Evolutionary conservation across 2,329 filamentous ascomycete species (phyloP).

Genomic region (Xylaria sp.): DNA sequence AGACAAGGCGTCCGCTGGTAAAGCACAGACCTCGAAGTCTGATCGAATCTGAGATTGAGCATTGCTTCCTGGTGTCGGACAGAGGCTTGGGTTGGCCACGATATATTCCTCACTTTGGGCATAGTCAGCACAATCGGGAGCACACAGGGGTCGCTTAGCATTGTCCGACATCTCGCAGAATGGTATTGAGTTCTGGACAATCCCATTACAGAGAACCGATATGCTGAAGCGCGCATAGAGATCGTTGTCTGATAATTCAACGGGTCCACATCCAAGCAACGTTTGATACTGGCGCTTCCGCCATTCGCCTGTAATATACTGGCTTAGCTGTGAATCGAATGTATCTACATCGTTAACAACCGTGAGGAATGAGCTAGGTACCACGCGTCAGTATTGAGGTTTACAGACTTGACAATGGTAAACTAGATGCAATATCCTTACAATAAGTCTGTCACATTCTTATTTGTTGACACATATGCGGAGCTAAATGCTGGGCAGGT

Average conservation of each 20-base stretch:
- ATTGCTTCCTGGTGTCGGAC: slow-evolving; percentile 71
- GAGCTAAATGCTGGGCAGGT: slow-evolving; percentile 52
- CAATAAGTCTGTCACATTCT: slow-evolving; percentile 44
- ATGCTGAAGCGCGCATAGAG: slow-evolving; percentile 95
- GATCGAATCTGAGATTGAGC: slow-evolving; percentile 83
- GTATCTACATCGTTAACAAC: slow-evolving; percentile 78
- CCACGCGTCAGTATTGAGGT: slow-evolving; percentile 25
- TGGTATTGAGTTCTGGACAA: slow-evolving; percentile 86
- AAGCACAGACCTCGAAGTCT: slow-evolving; percentile 89
- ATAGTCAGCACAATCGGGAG: slow-evolving; percentile 86
- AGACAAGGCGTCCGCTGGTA: slow-evolving; percentile 82
- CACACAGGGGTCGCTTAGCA: slow-evolving; percentile 81
- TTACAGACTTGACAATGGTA: slow-evolving; percentile 17
- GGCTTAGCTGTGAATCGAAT: slow-evolving; percentile 79
- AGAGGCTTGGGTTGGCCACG: slow-evolving; percentile 77
- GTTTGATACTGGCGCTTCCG: slow-evolving; percentile 82
- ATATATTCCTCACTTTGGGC: slow-evolving; percentile 91
- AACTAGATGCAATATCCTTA: slow-evolving; percentile 37
- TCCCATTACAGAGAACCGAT: slow-evolving; percentile 90
- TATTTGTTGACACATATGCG: slow-evolving; percentile 52
- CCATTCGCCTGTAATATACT: slow-evolving; percentile 80
- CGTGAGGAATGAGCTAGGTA: slow-evolving; percentile 79
- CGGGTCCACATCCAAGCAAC: slow-evolving; percentile 80
- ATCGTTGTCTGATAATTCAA: slow-evolving; percentile 80
- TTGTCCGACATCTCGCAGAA: slow-evolving; percentile 73